Base-by-base conservation (phyloP, 352 stramenopile genomes). In the Pythium aquatile region DNA sequence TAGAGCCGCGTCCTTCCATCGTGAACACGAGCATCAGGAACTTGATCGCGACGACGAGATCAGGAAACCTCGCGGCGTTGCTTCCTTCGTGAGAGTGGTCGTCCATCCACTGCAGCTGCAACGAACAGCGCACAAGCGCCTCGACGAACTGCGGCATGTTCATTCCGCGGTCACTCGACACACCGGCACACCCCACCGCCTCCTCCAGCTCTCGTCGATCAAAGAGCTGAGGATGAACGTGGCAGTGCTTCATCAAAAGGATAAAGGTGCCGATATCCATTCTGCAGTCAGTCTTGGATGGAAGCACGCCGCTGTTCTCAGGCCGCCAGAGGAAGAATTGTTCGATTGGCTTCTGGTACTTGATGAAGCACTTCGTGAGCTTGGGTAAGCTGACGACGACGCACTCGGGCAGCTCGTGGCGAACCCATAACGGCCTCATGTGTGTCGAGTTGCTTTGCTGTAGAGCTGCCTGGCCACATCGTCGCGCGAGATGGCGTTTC, bases 21-120 rank as follows among this genome's bases (percentile, higher is more conserved):
- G 80, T 77, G n/a, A 91, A 91, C 14, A 91, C 58, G 11, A 91
- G 65, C 80, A 91, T 91, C 6, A 88, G 65, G 47, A 91, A 91
- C 53, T 85, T 83, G 33, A 91, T 69, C 5, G 85, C 71, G 10
- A 78, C 57, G 6, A 74, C 58, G 4, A 74, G 78, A 11, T 73
- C 68, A 14, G 53, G 16, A 66, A 55, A 28, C 7, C 13, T 33
- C 47, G 30, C 24, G 16, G 47, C 24, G 24, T 54, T 54, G 30
- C 28, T 64, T 40, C 9, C 13, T 51, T 2, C 53, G 13, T 58
- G 32, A n/a, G 26, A 32, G 7, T 32, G n/a, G 46, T 55, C 66
- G 24, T 77, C 62, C 3, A 68, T 63, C 82, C 82, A 90, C 57
- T 79, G 69, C 8, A 91, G 63, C 30, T 46, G 68, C 10, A 63